Percentiles rank a stretch among this genome's conserved stretches.
These are phyloP conservation scores for Pluteus cervinus DNA, from an alignment of 768 basidiomycete genomes.

Conservation along the genomic window DNA sequence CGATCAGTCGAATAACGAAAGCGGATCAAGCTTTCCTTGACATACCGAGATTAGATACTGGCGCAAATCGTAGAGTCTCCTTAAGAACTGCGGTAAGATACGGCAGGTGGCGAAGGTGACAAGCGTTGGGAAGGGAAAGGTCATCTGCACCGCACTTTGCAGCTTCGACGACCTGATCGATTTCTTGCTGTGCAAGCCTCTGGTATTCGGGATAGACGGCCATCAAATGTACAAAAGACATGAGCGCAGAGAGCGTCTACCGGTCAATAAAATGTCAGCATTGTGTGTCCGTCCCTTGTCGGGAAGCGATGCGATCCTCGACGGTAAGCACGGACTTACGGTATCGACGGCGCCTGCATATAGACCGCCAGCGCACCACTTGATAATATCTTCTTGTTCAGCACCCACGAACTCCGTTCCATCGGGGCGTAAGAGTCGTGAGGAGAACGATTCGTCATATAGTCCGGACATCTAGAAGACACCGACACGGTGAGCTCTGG, in stretches of 20 bases:
- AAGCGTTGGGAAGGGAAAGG: conserved; percentile 21
- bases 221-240: conserved; percentile 45
- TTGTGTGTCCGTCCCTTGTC: conserved; percentile 30
- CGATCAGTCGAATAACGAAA: too few relatives aligned
- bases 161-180: conserved; percentile 24
- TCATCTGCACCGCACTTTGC: conserved; percentile 20
- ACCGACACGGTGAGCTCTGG: background rate
- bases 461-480: background rate
- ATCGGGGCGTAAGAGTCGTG: conserved; percentile 10
- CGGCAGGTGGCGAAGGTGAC: conserved; percentile 18
- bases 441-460: conserved; percentile 4
- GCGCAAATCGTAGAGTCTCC: conserved; percentile 34
- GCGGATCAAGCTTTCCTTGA: conserved; percentile 1
- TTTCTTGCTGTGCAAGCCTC: conserved; percentile 29
- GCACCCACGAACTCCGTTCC: conserved; percentile 14
- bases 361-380: conserved; percentile 21
- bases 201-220: conserved; percentile 38
- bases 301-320: background rate
- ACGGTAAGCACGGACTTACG: conserved; percentile 12
- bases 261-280: conserved; percentile 4
- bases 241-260: conserved; percentile 42
- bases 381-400: conserved; percentile 21
- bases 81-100: conserved; percentile 33
- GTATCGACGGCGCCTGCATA: conserved; percentile 35
- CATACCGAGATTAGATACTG: conserved; percentile 34